Percentiles rank a stretch among this genome's conserved stretches.
phyloP scores from a whole-genome alignment of 73 alveolate genomes.

The Paramecium bursaria region DNA sequence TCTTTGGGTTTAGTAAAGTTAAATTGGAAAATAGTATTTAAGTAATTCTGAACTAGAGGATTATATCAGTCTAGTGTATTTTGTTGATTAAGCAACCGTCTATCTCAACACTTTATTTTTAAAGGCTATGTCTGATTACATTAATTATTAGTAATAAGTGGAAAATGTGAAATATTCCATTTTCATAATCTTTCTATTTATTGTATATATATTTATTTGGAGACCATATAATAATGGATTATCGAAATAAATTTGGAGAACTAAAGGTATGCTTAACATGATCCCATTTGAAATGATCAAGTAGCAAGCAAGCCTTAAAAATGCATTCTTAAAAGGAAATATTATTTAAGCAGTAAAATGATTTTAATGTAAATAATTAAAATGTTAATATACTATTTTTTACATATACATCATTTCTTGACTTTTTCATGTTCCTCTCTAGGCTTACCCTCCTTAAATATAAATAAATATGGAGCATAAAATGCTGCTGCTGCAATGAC shows the following conservation, averaged over 20 bases:
- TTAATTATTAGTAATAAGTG: not conserved
- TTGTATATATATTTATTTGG: slow-evolving; percentile 46
- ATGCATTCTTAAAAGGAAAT: slow-evolving; percentile 64
- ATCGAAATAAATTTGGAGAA: slow-evolving; percentile 63
- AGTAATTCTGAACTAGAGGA: not conserved
- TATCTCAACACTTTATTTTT: not conserved
- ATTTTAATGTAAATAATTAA: not conserved
- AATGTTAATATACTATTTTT: too few species aligned
- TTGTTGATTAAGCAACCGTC: slow-evolving; percentile 19
- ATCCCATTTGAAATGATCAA: slow-evolving; percentile 66
- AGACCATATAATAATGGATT: slow-evolving; percentile 36
- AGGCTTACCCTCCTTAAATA: too few species aligned
- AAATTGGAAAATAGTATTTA: not conserved
- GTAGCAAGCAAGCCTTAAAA: slow-evolving; percentile 40
- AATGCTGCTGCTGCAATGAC: not conserved
- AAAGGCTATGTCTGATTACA: not conserved
- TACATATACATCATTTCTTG: too few species aligned
- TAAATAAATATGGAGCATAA: slow-evolving; percentile 35
- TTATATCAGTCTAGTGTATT: slow-evolving; percentile 22
- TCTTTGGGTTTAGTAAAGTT: slow-evolving; percentile 23
- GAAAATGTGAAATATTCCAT: slow-evolving; percentile 34
- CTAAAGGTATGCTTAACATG: slow-evolving; percentile 68
- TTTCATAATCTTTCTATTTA: not conserved
- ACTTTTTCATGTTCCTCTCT: too few species aligned
- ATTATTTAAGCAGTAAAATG: slow-evolving; percentile 66